phyloP scores from a whole-genome alignment of 176 grass and related monocot genomes.

The sorghum (Sorghum bicolor) region Sorghum_bicolor_NCBIv3 NC_012879.2:53619001-53619500 shows the following conservation, averaged over 20 bases:
- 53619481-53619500: background rate
- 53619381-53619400: background rate
- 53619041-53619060: background rate
- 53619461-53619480: background rate
- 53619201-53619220: background rate
- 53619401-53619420: background rate
- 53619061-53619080: background rate
- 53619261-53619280: background rate
- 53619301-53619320: background rate
- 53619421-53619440: background rate
- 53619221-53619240: background rate
- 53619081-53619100: slow-evolving; percentile 18
- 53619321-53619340: background rate
- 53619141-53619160: background rate
- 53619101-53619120: slow-evolving; percentile 5
- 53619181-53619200: background rate
- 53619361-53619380: background rate
- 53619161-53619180: background rate
- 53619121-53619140: background rate
- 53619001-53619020: slow-evolving; percentile 32
- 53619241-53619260: background rate
- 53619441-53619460: background rate
- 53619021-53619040: slow-evolving; percentile 24
- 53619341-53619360: background rate
- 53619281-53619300: background rate